These are phyloP conservation scores for Austropuccinia psidii DNA, from an alignment of 1,284 basidiomycete species.

Conservation along the genomic window DNA sequence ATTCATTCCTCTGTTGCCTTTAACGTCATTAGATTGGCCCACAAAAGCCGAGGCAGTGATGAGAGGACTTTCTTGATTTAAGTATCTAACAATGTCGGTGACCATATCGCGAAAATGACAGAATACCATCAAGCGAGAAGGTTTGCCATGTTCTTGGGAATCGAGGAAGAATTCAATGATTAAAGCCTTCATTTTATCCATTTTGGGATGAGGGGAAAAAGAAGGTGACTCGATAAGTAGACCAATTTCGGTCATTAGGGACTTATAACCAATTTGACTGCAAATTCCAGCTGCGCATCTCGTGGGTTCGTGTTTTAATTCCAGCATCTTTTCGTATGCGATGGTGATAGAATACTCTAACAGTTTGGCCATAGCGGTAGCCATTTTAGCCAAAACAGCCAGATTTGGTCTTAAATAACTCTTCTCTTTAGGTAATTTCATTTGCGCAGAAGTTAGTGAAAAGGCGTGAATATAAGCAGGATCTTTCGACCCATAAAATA, in stretches of 20 bases:
- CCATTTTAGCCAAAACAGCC: conserved; percentile 33
- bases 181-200: conserved; percentile 70
- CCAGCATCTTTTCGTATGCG: conserved; percentile 48
- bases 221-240: conserved; percentile 49
- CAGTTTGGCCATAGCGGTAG: conserved; percentile 38
- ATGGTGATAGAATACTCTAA: conserved; percentile 41
- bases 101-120: conserved; percentile 80
- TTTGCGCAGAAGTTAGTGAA: conserved; percentile 2
- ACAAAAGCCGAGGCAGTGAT: conserved; percentile 76
- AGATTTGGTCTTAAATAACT: conserved; percentile 21
- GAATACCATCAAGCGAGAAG: conserved; percentile 91
- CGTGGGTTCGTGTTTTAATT: conserved; percentile 49
- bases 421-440: background rate
- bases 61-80: conserved; percentile 62
- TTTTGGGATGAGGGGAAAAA: conserved; percentile 77
- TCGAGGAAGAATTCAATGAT: conserved; percentile 71
- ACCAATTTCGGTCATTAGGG: conserved; percentile 60
- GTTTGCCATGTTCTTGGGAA: conserved; percentile 54
- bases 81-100: conserved; percentile 67
- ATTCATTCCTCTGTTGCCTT: conserved; percentile 74
- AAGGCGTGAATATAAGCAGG: conserved; percentile 29
- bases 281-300: conserved; percentile 48
- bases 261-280: conserved; percentile 58
- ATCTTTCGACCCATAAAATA: conserved; percentile 32
- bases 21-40: conserved; percentile 78